Evolutionary conservation across 2,329 filamentous ascomycete genomes (phyloP), one percentile per base, ranked within the genome.

Genomic region (Trichoderma cornu-damae): DNA sequence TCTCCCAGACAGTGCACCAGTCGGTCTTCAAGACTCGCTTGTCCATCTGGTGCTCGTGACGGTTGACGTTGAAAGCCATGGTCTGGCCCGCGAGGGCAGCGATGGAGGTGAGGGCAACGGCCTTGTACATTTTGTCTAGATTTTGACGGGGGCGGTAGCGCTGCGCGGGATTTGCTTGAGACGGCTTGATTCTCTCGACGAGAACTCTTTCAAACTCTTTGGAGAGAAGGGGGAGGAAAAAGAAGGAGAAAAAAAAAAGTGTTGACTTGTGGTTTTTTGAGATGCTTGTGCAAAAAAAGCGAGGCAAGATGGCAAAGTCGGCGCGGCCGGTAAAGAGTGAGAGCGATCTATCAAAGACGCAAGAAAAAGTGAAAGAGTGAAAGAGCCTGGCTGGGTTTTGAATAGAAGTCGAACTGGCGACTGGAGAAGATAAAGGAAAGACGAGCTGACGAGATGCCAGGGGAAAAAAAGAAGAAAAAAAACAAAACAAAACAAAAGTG

Each of bases 341-440:
- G 51, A 64, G 73, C 72, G 61, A 72, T 79, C 78, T 80, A 65
- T 80, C 77, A 79, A 80, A 80, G 78, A 79, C 74, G 72, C 75
- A 59, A n/a, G n/a, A n/a, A n/a, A n/a, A 34, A 37, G 69, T 60
- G n/a, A 69, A 65, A 69, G 68, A 74, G 70, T 72, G 73, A 65
- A 62, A 66, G 62, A 67, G 70, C 65, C 59, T 66, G 66, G 65
- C 63, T 67, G 63, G 61, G n/a, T n/a, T 62, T 62, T 53, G 50
- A 60, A 51, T 53, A 47, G 28, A 58, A 60, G 58, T 61, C 61
- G 61, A 62, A 53, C 60, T 60, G 61, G 60, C 60, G 57, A 60
- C 59, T 37, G 53, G 37, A 40, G 52, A 59, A 57, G 35, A 55
- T 51, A 60, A 69, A 62, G 57, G 64, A 66, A 63, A 61, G 64